phyloP scores from a whole-genome alignment of 106 monocot species.

The Phalaenopsis aphrodite region DNA sequence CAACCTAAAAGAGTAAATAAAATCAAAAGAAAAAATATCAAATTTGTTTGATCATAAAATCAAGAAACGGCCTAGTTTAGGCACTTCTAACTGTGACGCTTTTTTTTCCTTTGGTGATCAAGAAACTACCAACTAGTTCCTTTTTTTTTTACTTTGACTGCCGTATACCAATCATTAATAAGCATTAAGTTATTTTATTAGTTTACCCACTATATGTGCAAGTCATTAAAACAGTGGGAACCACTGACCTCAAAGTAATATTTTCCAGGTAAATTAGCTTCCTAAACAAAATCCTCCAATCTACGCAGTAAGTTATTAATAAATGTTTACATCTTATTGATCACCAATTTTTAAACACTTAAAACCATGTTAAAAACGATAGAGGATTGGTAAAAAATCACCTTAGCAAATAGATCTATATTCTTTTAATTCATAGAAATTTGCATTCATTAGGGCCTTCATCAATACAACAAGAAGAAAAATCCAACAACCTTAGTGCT shows the following conservation, averaged over 20 bases:
- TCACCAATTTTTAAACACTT: background rate
- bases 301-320: too few relatives aligned
- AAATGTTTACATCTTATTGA: background rate
- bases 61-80: background rate
- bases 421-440: background rate
- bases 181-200: too few relatives aligned
- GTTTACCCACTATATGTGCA: too few relatives aligned
- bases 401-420: background rate
- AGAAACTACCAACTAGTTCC: background rate
- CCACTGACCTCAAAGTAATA: too few relatives aligned
- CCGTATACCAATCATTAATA: background rate
- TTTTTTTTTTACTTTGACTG: background rate
- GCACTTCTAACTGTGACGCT: background rate
- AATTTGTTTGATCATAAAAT: background rate
- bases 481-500: background rate
- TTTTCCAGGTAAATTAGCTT: too few relatives aligned
- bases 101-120: background rate
- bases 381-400: background rate
- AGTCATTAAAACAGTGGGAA: too few relatives aligned
- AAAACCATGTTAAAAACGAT: background rate
- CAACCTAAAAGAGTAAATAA: slow-evolving; percentile 46
- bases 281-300: too few relatives aligned
- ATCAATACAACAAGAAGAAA: background rate
- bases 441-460: background rate
- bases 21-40: background rate